A percentile compares a stretch with the other conserved stretches of the same genome.
Evolutionary conservation across 31 red algal species (phyloP).

Genomic region (Bonnemaisonia californica): DNA sequence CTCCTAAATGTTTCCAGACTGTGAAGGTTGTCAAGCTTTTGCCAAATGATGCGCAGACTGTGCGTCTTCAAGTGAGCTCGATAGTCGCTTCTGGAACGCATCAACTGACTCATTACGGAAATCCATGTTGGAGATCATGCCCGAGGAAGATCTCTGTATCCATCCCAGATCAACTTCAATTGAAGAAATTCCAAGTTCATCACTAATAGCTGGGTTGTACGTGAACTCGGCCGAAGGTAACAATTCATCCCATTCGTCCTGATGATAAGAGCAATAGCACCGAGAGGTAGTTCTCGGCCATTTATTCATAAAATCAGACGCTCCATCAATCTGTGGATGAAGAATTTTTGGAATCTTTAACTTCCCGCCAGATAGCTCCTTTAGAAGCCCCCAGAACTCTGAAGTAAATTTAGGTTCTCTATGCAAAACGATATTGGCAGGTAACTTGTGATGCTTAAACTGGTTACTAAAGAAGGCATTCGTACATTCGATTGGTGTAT

Average conservation of each 20-base stretch:
- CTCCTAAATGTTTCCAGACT: background rate
- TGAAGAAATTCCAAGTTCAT: background rate
- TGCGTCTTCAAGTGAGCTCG: too few relatives aligned
- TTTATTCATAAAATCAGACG: slow-evolving; percentile 2
- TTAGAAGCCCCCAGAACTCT: background rate
- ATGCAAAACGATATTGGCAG: background rate
- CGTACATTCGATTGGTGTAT: too few relatives aligned
- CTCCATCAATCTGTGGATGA: slow-evolving; percentile 8
- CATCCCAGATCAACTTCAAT: too few relatives aligned
- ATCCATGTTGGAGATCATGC: background rate
- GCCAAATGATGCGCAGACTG: too few relatives aligned
- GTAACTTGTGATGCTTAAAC: too few relatives aligned
- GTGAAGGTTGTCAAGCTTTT: too few relatives aligned
- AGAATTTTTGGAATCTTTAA: background rate
- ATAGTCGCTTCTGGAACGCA: background rate
- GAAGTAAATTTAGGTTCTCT: background rate
- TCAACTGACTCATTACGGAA: background rate
- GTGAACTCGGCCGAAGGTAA: background rate
- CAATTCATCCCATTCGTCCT: background rate
- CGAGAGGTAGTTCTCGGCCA: background rate
- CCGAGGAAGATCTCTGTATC: too few relatives aligned
- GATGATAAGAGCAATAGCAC: too few relatives aligned
- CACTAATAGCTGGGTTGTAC: background rate
- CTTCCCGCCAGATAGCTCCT: background rate
- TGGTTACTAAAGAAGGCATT: too few relatives aligned